Conservation (phyloP, 2,329 filamentous ascomycete species). For the Thielaviopsis populi region DNA sequence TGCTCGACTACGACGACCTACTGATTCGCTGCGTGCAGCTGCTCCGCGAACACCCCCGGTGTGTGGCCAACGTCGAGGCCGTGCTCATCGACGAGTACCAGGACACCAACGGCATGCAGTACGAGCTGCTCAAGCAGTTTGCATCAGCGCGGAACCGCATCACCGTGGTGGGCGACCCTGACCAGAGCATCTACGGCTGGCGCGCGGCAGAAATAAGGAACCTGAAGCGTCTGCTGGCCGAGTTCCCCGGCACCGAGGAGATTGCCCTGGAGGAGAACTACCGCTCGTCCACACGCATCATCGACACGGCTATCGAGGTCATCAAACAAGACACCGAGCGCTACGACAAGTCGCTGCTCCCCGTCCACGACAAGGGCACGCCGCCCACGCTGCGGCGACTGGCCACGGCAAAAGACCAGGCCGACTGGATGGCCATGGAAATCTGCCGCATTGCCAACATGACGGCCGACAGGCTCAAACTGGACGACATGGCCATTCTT, state of each 20-base stretch:
- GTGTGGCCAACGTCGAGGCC: constrained; percentile 76
- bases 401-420: constrained; percentile 55
- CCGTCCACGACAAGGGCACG: constrained; percentile 67
- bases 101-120: constrained; percentile 90
- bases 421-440: constrained; percentile 76
- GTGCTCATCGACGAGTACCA: constrained; percentile 96
- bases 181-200: constrained; percentile 97
- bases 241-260: constrained; percentile 65
- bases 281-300: constrained; percentile 72
- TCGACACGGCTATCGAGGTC: constrained; percentile 63
- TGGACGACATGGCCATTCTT: constrained; percentile 71
- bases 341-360: constrained; percentile 63
- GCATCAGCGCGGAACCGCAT: constrained; percentile 59
- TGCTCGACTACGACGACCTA: constrained; percentile 90
- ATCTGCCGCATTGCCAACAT: constrained; percentile 55
- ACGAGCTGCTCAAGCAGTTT: constrained; percentile 82
- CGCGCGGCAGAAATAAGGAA: constrained; percentile 87
- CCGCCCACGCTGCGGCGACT: constrained; percentile 67
- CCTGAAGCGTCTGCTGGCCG: constrained; percentile 57
- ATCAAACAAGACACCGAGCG: constrained; percentile 79
- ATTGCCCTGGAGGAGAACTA: constrained; percentile 90
- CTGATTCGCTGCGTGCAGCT: constrained; percentile 71
- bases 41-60: constrained; percentile 55
- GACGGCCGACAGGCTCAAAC: constrained; percentile 56
- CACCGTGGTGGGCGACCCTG: constrained; percentile 89